Evolutionary conservation across 768 basidiomycete species (phyloP).

Genomic region (Exidia glandulosa): DNA sequence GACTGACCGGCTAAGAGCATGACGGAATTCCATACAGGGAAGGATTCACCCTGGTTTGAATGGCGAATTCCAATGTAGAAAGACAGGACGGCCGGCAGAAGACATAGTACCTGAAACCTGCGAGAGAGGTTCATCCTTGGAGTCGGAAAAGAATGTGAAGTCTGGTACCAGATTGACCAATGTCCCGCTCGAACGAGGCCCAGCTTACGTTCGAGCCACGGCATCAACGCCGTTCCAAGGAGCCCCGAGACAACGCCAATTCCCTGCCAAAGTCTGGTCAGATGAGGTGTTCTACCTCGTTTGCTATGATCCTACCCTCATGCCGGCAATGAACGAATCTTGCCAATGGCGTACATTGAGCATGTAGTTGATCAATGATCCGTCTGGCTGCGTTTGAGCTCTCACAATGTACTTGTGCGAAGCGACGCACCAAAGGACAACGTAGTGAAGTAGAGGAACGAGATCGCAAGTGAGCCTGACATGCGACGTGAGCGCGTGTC

Average conservation of each 20-base stretch:
- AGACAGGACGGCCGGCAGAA: constrained; percentile 33
- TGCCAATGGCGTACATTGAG: constrained; percentile 34
- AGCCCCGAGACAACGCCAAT: constrained; percentile 36
- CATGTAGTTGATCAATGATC: constrained; percentile 36
- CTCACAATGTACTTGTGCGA: background rate
- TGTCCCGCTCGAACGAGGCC: constrained; percentile 36
- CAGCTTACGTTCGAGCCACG: constrained; percentile 27
- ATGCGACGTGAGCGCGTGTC: background rate
- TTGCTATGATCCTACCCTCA: constrained; percentile 17
- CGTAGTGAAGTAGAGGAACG: constrained; percentile 31
- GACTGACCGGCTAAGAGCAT: constrained; percentile 33
- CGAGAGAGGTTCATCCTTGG: background rate
- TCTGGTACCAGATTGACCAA: constrained; percentile 38
- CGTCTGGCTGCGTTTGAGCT: constrained; percentile 31
- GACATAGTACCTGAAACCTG: constrained; percentile 30
- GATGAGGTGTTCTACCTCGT: background rate
- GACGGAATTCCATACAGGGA: constrained; percentile 22
- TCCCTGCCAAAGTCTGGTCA: constrained; percentile 9
- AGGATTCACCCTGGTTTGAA: constrained; percentile 6
- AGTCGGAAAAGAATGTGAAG: background rate
- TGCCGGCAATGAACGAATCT: constrained; percentile 38
- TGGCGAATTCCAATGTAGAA: constrained; percentile 22
- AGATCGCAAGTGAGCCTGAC: constrained; percentile 25
- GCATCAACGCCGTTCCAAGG: constrained; percentile 34
- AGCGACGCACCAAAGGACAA: constrained; percentile 20